phyloP scores from a whole-genome alignment of 306 rosid genomes.

The Gillenia trifoliata region DNA sequence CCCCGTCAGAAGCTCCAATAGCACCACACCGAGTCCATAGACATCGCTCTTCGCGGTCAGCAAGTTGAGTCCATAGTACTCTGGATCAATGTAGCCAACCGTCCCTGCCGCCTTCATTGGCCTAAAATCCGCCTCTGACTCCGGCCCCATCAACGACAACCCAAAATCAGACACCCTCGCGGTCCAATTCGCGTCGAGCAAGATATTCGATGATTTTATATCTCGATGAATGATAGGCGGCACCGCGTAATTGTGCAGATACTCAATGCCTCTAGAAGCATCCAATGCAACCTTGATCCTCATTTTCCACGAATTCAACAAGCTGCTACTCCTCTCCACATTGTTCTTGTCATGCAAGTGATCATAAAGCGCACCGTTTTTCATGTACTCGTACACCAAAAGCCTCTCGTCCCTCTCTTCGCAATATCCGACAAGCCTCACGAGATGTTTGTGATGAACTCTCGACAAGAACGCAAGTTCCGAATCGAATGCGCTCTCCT shows the following conservation, averaged over 20 bases:
- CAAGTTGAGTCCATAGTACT: conserved; percentile 83
- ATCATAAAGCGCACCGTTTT: conserved; percentile 76
- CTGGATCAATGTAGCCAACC: conserved; percentile 91
- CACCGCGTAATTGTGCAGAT: conserved; percentile 92
- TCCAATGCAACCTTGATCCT: conserved; percentile 86
- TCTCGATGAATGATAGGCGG: conserved; percentile 90
- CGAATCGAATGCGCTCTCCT: conserved; percentile 87
- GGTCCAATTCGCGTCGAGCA: conserved; percentile 62
- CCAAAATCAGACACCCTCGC: conserved; percentile 94
- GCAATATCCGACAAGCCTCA: conserved; percentile 81
- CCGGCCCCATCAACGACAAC: conserved; percentile 74
- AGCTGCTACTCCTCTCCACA: conserved; percentile 42
- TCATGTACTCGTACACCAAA: conserved; percentile 85
- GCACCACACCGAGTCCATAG: conserved; percentile 81
- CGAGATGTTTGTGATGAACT: conserved; percentile 84
- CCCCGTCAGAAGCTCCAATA: conserved; percentile 86
- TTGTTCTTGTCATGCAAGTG: conserved; percentile 76
- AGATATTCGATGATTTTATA: conserved; percentile 82
- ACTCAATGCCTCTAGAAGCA: conserved; percentile 88
- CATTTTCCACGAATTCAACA: conserved; percentile 71
- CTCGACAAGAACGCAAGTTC: conserved; percentile 84
- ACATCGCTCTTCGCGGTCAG: conserved; percentile 90
- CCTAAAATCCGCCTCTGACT: conserved; percentile 34
- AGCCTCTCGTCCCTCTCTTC: conserved; percentile 82
- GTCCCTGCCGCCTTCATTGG: conserved; percentile 81